phyloP scores from a whole-genome alignment of 768 basidiomycete species.

The Leucocoprinus leucothites region DNA sequence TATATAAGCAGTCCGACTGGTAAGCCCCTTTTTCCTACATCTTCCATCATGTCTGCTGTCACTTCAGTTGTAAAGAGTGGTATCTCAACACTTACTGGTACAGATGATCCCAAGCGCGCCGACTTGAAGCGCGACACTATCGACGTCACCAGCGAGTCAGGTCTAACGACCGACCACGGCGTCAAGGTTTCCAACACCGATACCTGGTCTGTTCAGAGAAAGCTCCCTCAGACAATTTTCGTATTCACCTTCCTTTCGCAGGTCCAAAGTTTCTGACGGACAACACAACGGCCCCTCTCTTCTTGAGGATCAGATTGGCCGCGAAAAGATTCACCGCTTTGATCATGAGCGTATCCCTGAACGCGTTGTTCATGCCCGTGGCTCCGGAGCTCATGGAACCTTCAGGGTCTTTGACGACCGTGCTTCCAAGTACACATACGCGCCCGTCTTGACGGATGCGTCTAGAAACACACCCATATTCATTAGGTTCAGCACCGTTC shows the following conservation, averaged over 20 bases:
- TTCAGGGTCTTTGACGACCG: slow-evolving; percentile 72
- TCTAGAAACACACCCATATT: slow-evolving; percentile 74
- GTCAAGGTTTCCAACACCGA: slow-evolving; percentile 59
- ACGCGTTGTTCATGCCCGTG: slow-evolving; percentile 72
- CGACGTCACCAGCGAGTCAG: slow-evolving; percentile 23
- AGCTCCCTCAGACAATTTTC: background rate
- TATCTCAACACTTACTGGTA: slow-evolving; percentile 21
- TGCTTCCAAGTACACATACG: slow-evolving; percentile 69
- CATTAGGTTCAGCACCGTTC: slow-evolving; percentile 84
- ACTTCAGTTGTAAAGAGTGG: slow-evolving; percentile 26
- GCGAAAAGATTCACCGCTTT: slow-evolving; percentile 76
- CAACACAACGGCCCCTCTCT: slow-evolving; percentile 61
- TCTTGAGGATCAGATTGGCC: slow-evolving; percentile 73
- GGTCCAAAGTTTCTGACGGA: slow-evolving; percentile 53
- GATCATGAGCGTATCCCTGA: slow-evolving; percentile 91
- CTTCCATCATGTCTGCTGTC: slow-evolving; percentile 18
- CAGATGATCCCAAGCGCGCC: slow-evolving; percentile 29
- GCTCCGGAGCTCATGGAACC: slow-evolving; percentile 77
- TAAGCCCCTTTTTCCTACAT: slow-evolving; percentile 12
- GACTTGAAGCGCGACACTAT: slow-evolving; percentile 32
- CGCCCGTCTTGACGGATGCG: slow-evolving; percentile 70
- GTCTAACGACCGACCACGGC: slow-evolving; percentile 62
- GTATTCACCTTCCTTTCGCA: slow-evolving; percentile 20
- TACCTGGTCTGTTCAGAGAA: slow-evolving; percentile 45
- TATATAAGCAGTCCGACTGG: background rate